phyloP scores from a whole-genome alignment of 1,284 basidiomycete genomes.

The Tylopilus sp. region DNA sequence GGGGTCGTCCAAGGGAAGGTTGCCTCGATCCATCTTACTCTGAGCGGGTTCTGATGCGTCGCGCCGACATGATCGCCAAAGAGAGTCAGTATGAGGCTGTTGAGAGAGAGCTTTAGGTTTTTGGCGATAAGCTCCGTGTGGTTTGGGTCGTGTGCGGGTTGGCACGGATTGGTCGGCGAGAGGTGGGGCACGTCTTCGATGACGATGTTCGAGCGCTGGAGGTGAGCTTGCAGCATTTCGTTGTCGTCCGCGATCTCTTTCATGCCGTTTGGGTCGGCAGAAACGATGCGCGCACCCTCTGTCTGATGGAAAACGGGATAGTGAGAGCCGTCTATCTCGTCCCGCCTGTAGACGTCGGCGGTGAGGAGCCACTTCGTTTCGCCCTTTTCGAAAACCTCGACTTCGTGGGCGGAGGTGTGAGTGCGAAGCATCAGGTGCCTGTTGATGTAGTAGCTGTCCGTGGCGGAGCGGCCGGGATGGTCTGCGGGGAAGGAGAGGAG shows the following conservation, averaged over 20 bases:
- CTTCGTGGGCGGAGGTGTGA: conserved; percentile 96
- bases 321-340: conserved; percentile 96
- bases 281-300: conserved; percentile 87
- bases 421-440: conserved; percentile 87
- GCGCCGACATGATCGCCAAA: conserved; percentile 61
- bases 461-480: conserved; percentile 86
- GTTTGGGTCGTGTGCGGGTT: conserved; percentile 68
- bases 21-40: conserved; percentile 95
- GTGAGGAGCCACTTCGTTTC: conserved; percentile 85
- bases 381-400: conserved; percentile 80
- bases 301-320: conserved; percentile 99
- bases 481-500: conserved; percentile 90
- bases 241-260: conserved; percentile 63
- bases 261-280: conserved; percentile 48
- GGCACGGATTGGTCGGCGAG: conserved; percentile 74
- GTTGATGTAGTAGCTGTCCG: conserved; percentile 97
- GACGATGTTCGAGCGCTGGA: conserved; percentile 67
- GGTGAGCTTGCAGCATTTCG: conserved; percentile 52
- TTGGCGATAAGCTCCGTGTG: conserved; percentile 69
- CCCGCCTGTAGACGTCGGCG: conserved; percentile 97
- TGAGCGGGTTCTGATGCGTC: conserved; percentile 60
- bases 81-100: conserved; percentile 79
- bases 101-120: conserved; percentile 90
- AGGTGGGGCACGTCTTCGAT: conserved; percentile 84
- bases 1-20: conserved; percentile 98